phyloP scores from a whole-genome alignment of 2,329 filamentous ascomycete species.

The Chaetomium sp. region DNA sequence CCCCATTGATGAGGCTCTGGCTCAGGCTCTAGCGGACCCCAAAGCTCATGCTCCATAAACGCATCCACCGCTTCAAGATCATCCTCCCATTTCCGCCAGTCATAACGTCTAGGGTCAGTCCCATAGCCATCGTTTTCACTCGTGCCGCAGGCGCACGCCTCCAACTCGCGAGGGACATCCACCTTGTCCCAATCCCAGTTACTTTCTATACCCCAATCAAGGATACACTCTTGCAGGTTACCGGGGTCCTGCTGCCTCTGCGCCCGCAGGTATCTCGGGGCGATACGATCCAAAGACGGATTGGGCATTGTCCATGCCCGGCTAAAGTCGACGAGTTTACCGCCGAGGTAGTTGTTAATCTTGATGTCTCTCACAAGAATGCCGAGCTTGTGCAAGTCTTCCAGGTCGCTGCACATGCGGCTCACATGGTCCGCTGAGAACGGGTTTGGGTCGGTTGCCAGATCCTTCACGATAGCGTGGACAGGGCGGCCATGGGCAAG shows the following conservation, averaged over 20 bases:
- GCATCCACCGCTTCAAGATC: not conserved
- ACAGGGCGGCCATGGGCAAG: constrained; percentile 20
- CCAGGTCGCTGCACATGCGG: constrained; percentile 19
- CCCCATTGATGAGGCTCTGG: not conserved
- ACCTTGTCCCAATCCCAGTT: not conserved
- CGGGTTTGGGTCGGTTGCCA: not conserved
- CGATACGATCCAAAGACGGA: constrained; percentile 6
- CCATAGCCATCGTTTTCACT: not conserved
- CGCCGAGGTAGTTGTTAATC: constrained; percentile 15
- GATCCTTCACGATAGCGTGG: constrained; percentile 26
- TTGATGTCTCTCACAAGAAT: constrained; percentile 22
- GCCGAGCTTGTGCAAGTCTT: constrained; percentile 18
- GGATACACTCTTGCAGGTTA: not conserved
- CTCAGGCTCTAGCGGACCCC: too few relatives aligned
- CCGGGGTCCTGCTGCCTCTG: not conserved
- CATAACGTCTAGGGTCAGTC: not conserved
- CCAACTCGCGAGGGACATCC: not conserved
- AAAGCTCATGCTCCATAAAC: constrained; percentile 3
- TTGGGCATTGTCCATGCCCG: constrained; percentile 18
- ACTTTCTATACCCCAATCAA: not conserved
- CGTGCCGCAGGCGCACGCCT: not conserved
- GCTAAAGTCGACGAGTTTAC: constrained; percentile 24
- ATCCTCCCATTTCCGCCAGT: constrained; percentile 16
- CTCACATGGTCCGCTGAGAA: not conserved
- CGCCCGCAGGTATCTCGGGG: not conserved